A percentile compares a stretch with the other conserved stretches of the same genome.
Evolutionary conservation across 73 alveolate genomes (phyloP).

Genomic region (Blepharisma japonicum): DNA sequence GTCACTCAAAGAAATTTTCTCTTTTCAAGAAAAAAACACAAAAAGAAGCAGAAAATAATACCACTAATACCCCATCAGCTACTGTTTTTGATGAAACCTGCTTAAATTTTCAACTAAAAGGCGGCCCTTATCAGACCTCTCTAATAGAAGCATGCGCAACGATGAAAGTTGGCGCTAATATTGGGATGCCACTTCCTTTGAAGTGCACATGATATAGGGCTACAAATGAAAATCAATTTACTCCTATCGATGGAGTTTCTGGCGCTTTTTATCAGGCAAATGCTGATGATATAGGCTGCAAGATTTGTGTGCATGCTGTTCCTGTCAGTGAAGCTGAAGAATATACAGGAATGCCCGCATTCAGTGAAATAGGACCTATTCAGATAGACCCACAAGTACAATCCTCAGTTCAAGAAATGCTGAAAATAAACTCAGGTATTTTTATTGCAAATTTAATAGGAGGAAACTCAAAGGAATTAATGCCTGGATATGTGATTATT

Average conservation of each 20-base stretch:
- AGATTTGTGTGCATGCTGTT: slow-evolving; percentile 39
- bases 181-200: slow-evolving; percentile 61
- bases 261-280: slow-evolving; percentile 64
- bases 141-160: slow-evolving; percentile 57
- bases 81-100: slow-evolving; percentile 53
- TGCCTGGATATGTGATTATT: too few species aligned
- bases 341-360: slow-evolving; percentile 71
- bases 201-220: slow-evolving; percentile 64
- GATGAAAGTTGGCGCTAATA: slow-evolving; percentile 47
- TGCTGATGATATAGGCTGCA: slow-evolving; percentile 60
- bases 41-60: neutral
- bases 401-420: slow-evolving; percentile 27
- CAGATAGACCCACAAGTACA: slow-evolving; percentile 41
- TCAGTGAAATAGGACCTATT: slow-evolving; percentile 68
- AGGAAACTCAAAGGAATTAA: neutral
- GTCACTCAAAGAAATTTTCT: neutral
- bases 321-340: slow-evolving; percentile 71
- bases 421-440: neutral
- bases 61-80: neutral
- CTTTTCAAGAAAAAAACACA: neutral
- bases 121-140: slow-evolving; percentile 57
- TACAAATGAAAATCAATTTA: slow-evolving; percentile 40
- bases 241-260: slow-evolving; percentile 42
- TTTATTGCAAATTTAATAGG: neutral
- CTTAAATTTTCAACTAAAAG: slow-evolving; percentile 43